Evolutionary conservation across 2,329 filamentous ascomycete genomes (phyloP), one percentile per base, ranked within the genome.

Genomic region (Cadophora luteo-olivacea): DNA sequence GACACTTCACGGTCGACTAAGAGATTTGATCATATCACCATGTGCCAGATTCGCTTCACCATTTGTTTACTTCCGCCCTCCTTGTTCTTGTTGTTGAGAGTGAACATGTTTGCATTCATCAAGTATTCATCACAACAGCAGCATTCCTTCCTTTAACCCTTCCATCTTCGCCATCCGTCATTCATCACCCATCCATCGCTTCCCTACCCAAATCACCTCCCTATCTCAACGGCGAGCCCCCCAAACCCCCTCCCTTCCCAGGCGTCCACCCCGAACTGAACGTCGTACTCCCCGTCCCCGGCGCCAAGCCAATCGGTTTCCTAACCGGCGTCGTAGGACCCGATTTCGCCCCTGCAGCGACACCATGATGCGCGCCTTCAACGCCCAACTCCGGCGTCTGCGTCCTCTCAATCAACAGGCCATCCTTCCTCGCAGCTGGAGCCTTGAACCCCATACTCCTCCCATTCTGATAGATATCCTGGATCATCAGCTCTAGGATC

Each of bases 401-500:
- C n/a, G 81, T 83, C 65, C 85, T 81, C 65, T 82, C 79, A 8
- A 82, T 76, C 11, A 81, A 79, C 67, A 78, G 74, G 24, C 81
- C 84, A 61, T 84, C 84, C 72, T 80, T 83, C 69, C 82, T 81
- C 45, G 82, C 67, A 22, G 68, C 64, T 0, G 87, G 87, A 4
- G 86, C 85, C 68, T 85, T 85, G 78, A 86, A 90, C 41, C 84
- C 84, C 75, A 80, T 85, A 75, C 84, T 88, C 74, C 81, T 86
- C 69, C 80, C 92, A 82, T 83, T 87, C 75, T 79, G 84, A 80
- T 97, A 97, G 8, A 98, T 93, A 75, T 97, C 93, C 77, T 94
- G 89, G 60, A 98, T 85, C 83, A 96, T 96, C 45, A 88, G 84
- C 75, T 96, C 90, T 63, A 97, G 82, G 4, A 97, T 89, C 0